Base-by-base conservation (phyloP, 805 yeast species). In the Pichia eremophila region DNA sequence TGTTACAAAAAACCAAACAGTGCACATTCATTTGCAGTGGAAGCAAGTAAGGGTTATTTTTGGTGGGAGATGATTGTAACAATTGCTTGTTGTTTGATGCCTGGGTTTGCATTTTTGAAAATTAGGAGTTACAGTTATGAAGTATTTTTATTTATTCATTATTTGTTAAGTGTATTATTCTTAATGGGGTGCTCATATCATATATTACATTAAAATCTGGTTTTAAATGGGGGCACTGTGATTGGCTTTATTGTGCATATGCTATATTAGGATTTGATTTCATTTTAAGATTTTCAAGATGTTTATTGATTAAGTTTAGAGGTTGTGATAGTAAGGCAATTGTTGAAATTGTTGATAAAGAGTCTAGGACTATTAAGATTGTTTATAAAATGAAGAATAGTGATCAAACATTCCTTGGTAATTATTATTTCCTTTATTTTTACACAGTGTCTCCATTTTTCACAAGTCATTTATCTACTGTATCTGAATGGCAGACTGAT, bases 381-480 rank as follows among this genome's bases (percentile, higher is more conserved):
- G 39, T 41, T 11, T 46, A 43, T 28, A 29, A 18, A 8, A 19
- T 18, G 32, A 34, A n/a, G 7, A 25, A 22, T 36, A 15, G 25
- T 22, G 10, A 15, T 10, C 49, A 48, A 37, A 17, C 9, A 7
- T 34, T 22, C 14, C 18, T 39, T 39, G 41, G 42, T 8, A 46
- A 39, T 36, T 46, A 49, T 25, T 49, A 49, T 32, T 49, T 22
- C 31, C n/a, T 49, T 5, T 49, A 49, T 31, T 49, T 49, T 29
- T 37, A 18, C n/a, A 46, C 49, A 11, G 5, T 49, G 1, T 49
- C 46, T 17, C 49, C 51, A 29, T 49, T 43, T 36, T 78, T 79
- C 78, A 85, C 80, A 57, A 74, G 83, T 5, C 87, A 82, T 60
- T 88, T 88, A 2, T 80, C 82, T 62, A 78, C 86, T 2, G 60